Conservation (phyloP, 257 asterid genomes). For the Apocynum venetum region DNA sequence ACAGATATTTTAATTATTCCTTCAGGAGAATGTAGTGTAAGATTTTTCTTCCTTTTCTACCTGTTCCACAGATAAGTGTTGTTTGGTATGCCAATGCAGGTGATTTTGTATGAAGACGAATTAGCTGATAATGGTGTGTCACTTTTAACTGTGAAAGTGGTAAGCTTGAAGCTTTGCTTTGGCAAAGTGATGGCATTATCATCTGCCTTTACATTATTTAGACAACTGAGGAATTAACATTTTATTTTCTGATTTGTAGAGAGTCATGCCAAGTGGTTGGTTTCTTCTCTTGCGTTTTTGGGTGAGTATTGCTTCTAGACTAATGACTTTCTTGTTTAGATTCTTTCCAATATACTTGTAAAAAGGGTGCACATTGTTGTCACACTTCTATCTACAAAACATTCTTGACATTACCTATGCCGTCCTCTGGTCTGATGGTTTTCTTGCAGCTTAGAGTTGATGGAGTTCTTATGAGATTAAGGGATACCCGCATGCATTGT, state of each 20-base stretch:
- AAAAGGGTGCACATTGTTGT: neutral
- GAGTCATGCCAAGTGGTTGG: conserved; percentile 99
- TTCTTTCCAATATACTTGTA: neutral
- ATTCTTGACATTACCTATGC: neutral
- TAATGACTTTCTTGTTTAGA: conserved; percentile 15
- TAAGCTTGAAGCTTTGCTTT: conserved; percentile 35
- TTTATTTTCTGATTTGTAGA: conserved; percentile 47
- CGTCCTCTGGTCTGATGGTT: neutral
- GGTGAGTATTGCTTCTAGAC: conserved; percentile 52
- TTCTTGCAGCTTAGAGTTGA: conserved; percentile 92
- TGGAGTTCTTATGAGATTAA: conserved; percentile 94
- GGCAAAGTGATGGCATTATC: neutral
- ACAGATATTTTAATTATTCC: conserved; percentile 14
- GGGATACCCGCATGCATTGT: conserved; percentile 96
- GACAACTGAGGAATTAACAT: conserved; percentile 21
- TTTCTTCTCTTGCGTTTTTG: conserved; percentile 92
- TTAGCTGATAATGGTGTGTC: conserved; percentile 96
- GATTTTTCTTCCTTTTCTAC: conserved; percentile 15
- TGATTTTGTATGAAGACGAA: conserved; percentile 92
- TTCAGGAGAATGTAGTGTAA: conserved; percentile 18
- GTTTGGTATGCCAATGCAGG: conserved; percentile 41
- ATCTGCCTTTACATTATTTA: conserved; percentile 12
- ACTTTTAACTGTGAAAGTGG: conserved; percentile 95
- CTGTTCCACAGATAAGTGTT: conserved; percentile 6
- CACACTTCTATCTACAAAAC: neutral